These are phyloP conservation scores for Nakazawaea wickerhamii DNA, from an alignment of 805 yeast genomes.

Conservation along the genomic window DNA sequence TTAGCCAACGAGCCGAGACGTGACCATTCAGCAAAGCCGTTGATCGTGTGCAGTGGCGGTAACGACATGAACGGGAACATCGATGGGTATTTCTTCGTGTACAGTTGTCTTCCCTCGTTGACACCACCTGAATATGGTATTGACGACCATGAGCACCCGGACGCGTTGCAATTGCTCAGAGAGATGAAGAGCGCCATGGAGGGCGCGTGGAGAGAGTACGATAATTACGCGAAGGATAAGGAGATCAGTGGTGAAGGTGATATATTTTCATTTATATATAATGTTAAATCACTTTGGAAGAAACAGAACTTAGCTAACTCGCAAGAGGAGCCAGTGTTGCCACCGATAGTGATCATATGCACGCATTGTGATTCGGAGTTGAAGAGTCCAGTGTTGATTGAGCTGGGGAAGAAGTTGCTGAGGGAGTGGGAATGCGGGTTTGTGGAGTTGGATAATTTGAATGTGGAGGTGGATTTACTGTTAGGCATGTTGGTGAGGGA, in stretches of 20 bases:
- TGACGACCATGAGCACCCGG: constrained; percentile 1
- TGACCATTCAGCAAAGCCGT: constrained; percentile 60
- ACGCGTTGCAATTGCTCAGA: constrained; percentile 33
- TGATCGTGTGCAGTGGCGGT: constrained; percentile 74
- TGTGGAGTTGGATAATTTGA: constrained; percentile 52
- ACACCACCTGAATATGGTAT: constrained; percentile 56
- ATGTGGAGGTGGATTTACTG: constrained; percentile 50
- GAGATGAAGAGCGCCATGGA: constrained; percentile 50
- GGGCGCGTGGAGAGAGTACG: constrained; percentile 72
- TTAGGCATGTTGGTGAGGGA: constrained; percentile 56
- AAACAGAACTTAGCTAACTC: constrained; percentile 18
- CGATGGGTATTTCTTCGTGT: constrained; percentile 69
- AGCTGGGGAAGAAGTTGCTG: constrained; percentile 54
- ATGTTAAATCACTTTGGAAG: constrained; percentile 55
- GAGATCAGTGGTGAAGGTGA: constrained; percentile 64
- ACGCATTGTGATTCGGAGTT: constrained; percentile 55
- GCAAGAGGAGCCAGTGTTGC: constrained; percentile 23
- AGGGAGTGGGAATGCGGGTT: constrained; percentile 61
- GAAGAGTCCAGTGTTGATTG: constrained; percentile 55
- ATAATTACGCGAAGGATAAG: constrained; percentile 51
- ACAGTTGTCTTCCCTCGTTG: constrained; percentile 60
- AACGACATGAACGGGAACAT: constrained; percentile 69
- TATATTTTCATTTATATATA: constrained; percentile 52
- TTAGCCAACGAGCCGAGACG: constrained; percentile 58
- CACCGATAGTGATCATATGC: constrained; percentile 65